phyloP scores from a whole-genome alignment of 192 early-diverging fungal species.

The Podila horticola region DNA sequence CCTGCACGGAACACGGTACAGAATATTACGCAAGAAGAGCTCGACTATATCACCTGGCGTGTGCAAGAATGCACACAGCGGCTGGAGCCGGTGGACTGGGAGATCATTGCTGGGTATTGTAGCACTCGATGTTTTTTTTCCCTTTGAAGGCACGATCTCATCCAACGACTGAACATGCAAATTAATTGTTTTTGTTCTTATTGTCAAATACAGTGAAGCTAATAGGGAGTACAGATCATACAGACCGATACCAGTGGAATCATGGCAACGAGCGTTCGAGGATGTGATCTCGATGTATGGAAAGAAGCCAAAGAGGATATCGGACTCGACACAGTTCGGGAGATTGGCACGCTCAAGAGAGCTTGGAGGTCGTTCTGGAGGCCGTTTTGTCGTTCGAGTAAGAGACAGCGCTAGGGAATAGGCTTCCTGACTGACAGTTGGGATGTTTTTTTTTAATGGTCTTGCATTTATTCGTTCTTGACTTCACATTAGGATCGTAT shows the following conservation, averaged over 20 bases:
- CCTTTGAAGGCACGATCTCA: too few species aligned
- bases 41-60: slow-evolving; percentile 1
- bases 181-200: background rate
- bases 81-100: slow-evolving; percentile 21
- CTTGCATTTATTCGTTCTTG: background rate
- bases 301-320: background rate
- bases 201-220: background rate
- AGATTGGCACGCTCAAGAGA: background rate
- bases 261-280: background rate
- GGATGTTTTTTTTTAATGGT: background rate
- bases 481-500: slow-evolving; percentile 7
- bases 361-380: background rate
- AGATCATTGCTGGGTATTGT: slow-evolving; percentile 12
- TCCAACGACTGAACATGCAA: too few species aligned
- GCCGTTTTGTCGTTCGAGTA: background rate
- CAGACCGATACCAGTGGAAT: background rate
- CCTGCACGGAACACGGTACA: too few species aligned
- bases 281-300: background rate
- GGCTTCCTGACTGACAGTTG: too few species aligned
- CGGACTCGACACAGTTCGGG: background rate
- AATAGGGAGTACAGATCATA: too few species aligned
- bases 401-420: background rate
- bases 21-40: slow-evolving; percentile 5
- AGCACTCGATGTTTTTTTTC: background rate
- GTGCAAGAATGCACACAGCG: slow-evolving; percentile 3